phyloP scores from a whole-genome alignment of 352 stramenopile genomes.

The Phytophthora niederhauseri region DNA sequence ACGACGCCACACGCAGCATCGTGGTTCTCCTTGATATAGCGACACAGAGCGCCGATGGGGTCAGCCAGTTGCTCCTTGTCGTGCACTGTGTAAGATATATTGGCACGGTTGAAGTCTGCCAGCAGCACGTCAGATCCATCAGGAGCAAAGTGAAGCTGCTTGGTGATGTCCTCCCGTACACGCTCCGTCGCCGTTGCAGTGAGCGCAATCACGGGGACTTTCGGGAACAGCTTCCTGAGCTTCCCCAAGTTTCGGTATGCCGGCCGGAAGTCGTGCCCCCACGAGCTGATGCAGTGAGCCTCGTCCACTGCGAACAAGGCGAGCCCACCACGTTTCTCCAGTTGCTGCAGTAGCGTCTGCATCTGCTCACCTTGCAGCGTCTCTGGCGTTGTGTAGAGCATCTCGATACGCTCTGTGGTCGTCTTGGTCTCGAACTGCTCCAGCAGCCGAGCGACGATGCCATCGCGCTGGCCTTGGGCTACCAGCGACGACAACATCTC shows the following conservation, averaged over 20 bases:
- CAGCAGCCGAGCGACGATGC: constrained; percentile 40
- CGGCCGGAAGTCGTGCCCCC: constrained; percentile 91
- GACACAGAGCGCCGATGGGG: constrained; percentile 41
- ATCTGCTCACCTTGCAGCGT: constrained; percentile 68
- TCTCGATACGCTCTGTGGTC: constrained; percentile 35
- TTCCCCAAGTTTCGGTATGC: constrained; percentile 56
- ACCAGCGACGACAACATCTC: constrained; percentile 66
- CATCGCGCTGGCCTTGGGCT: constrained; percentile 29
- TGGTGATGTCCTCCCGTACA: constrained; percentile 68
- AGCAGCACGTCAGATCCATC: constrained; percentile 45
- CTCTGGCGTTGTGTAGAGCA: constrained; percentile 92
- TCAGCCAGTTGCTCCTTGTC: constrained; percentile 58
- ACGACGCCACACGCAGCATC: constrained; percentile 41
- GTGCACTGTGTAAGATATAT: constrained; percentile 61
- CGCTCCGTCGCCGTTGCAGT: constrained; percentile 88
- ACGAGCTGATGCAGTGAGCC: constrained; percentile 93
- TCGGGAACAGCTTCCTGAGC: constrained; percentile 41
- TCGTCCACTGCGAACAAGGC: constrained; percentile 89
- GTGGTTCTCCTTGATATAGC: constrained; percentile 54
- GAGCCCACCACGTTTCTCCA: constrained; percentile 35
- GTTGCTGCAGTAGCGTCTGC: constrained; percentile 39
- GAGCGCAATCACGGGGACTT: constrained; percentile 79
- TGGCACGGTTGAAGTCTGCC: constrained; percentile 64
- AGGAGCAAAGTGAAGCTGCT: constrained; percentile 43
- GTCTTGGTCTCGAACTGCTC: constrained; percentile 14